Percentiles rank a stretch among this genome's conserved stretches.
Conservation (phyloP, 768 basidiomycete species). For the Calocybe gangraenosa region DNA sequence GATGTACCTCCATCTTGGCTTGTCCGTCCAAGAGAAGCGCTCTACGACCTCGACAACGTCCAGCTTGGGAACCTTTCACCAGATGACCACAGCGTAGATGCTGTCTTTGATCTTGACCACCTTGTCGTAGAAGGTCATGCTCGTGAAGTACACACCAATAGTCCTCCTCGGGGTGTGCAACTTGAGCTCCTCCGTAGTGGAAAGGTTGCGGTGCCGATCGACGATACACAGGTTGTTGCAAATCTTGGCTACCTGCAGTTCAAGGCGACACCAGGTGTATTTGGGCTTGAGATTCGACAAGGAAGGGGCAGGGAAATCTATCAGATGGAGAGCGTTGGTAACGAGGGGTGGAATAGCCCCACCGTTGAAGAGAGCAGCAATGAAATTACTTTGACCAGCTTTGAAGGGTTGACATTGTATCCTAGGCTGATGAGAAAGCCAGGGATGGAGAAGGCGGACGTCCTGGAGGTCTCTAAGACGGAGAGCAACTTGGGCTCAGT, state of each 20-base stretch:
- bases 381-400: conserved; percentile 79
- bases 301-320: conserved; percentile 82
- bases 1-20: conserved; percentile 93
- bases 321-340: conserved; percentile 80
- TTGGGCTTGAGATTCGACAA: conserved; percentile 74
- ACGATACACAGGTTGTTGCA: conserved; percentile 89
- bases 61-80: conserved; percentile 66
- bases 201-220: conserved; percentile 39
- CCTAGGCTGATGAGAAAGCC: conserved; percentile 66
- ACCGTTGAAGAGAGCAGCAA: conserved; percentile 63
- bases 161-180: conserved; percentile 87
- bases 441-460: conserved; percentile 82
- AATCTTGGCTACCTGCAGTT: conserved; percentile 97
- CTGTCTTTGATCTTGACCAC: conserved; percentile 84
- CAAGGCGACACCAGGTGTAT: conserved; percentile 88
- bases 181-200: conserved; percentile 62
- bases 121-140: conserved; percentile 95
- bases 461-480: conserved; percentile 49
- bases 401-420: conserved; percentile 83
- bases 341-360: conserved; percentile 84
- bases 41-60: conserved; percentile 95
- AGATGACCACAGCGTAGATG: conserved; percentile 63
- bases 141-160: conserved; percentile 58
- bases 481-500: conserved; percentile 32
- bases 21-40: conserved; percentile 81